phyloP scores from a whole-genome alignment of 108 stramenopile genomes.

The Pelagomonas calceolata region DNA sequence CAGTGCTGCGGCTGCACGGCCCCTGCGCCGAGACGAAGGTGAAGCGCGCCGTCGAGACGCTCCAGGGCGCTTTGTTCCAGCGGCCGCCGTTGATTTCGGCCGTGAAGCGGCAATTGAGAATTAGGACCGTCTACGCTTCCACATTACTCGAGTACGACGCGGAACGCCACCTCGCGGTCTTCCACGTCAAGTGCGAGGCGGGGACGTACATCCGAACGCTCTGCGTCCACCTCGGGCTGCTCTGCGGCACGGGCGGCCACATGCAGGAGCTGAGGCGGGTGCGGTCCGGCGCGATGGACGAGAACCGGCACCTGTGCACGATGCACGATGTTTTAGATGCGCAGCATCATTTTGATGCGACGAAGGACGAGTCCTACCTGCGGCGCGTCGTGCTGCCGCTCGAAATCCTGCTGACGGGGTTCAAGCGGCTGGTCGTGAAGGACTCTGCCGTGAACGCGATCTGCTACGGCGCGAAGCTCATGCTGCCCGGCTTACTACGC shows the following conservation, averaged over 20 bases:
- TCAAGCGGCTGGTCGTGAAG: conserved; percentile 98
- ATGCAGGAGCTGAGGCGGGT: conserved; percentile 98
- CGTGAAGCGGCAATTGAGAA: conserved; percentile 95
- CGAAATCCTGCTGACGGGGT: conserved; percentile 84
- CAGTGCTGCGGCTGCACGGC: conserved; percentile 89
- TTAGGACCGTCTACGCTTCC: conserved; percentile 92
- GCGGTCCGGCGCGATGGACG: conserved; percentile 76
- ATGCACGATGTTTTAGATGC: conserved; percentile 99
- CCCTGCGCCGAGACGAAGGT: conserved; percentile 64
- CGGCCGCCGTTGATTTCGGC: conserved; percentile 97
- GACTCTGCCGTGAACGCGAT: conserved; percentile 98
- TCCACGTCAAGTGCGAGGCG: conserved; percentile 92
- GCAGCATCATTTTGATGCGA: conserved; percentile 91
- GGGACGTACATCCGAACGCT: conserved; percentile 98
- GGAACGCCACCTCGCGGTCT: conserved; percentile 85
- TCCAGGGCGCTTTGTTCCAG: conserved; percentile 97
- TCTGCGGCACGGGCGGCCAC: conserved; percentile 95
- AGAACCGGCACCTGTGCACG: conserved; percentile 84
- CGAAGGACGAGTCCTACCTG: conserved; percentile 97
- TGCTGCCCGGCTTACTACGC: conserved; percentile 94
- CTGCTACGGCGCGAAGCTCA: conserved; percentile 99
- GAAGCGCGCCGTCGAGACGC: conserved; percentile 79
- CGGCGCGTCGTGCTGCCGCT: conserved; percentile 93
- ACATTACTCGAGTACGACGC: conserved; percentile 92
- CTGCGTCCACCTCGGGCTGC: conserved; percentile 93